Evolutionary conservation across 2,329 filamentous ascomycete genomes (phyloP), one percentile per base, ranked within the genome.

Genomic region (Colletotrichum godetiae): DNA sequence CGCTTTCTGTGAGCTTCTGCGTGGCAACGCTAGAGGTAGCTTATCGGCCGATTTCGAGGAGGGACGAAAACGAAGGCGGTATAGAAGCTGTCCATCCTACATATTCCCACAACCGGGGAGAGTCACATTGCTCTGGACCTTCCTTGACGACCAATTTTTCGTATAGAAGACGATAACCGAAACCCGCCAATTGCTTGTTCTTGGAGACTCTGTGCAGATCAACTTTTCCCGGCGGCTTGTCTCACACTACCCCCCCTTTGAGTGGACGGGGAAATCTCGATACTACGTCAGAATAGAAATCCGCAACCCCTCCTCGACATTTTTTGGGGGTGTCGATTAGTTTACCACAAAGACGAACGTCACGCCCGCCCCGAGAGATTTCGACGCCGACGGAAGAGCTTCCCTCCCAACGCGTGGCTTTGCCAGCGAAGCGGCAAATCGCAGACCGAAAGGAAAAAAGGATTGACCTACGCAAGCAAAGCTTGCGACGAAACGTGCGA

Each of bases 211-310:
- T 31, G 19, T 56, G 27, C 52, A 27, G 37, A 37, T 22, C 53
- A n/a, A 31, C 19, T 52, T 52, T 29, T 46, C 19, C 56, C 55
- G 11, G 22, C 24, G 11, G n/a, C 55, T 57, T 66, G 67, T 71
- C 71, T 71, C 71, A 66, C 37, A 35, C 27, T 22, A 19, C 19
- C n/a, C 56, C 29, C 62, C 67, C 22, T 49, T 55, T 61, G 15
- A 73, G 56, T 66, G 56, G 71, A 56, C 56, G 37, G 29, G 46
- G 22, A 64, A 64, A 49, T 49, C 55, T 65, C 59, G 60, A 65
- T 31, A 61, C 67, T 65, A 71, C 71, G 67, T 73, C 71, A 66
- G 71, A 73, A 49, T 35, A 61, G 46, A 62, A 19, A 49, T 19
- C 55, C 52, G 11, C 19, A 72, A 29, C 70, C 67, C 71, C 71